These are phyloP conservation scores for Ceratobasidium sp. DNA, from an alignment of 1,284 basidiomycete genomes.

Conservation along the genomic window DNA sequence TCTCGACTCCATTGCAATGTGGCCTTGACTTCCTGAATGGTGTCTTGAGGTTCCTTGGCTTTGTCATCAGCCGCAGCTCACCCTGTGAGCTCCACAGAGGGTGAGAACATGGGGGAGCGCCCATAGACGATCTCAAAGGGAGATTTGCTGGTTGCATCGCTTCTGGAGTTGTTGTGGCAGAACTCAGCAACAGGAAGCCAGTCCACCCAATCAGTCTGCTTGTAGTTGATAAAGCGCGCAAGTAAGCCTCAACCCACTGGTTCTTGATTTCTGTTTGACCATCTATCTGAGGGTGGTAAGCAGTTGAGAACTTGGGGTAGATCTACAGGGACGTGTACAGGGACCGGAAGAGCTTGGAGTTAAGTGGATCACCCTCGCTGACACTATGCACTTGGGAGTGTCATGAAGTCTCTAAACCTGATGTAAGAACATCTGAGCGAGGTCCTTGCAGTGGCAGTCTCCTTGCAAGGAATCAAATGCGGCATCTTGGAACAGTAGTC, in stretches of 20 bases:
- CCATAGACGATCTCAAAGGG: neutral
- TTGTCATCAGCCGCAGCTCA: neutral
- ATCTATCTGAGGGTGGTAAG: slow-evolving; percentile 54
- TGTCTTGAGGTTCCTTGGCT: neutral
- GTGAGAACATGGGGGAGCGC: neutral
- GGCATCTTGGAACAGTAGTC: too few relatives aligned
- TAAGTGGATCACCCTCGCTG: slow-evolving; percentile 9
- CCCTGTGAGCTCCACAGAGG: neutral
- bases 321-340: slow-evolving; percentile 43
- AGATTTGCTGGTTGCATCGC: slow-evolving; percentile 6
- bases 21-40: neutral
- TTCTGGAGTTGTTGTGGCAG: slow-evolving; percentile 38
- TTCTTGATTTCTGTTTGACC: slow-evolving; percentile 55
- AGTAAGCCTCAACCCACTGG: slow-evolving; percentile 48
- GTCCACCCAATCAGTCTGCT: slow-evolving; percentile 42
- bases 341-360: slow-evolving; percentile 46
- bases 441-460: too few relatives aligned
- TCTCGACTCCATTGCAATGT: neutral
- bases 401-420: too few relatives aligned
- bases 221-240: slow-evolving; percentile 43
- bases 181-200: slow-evolving; percentile 30
- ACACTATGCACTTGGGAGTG: too few relatives aligned
- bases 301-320: slow-evolving; percentile 48
- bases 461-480: too few relatives aligned
- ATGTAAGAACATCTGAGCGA: too few relatives aligned